Conservation (phyloP, 176 grass and related monocot genomes). For the Zoysia pacifica region DNA sequence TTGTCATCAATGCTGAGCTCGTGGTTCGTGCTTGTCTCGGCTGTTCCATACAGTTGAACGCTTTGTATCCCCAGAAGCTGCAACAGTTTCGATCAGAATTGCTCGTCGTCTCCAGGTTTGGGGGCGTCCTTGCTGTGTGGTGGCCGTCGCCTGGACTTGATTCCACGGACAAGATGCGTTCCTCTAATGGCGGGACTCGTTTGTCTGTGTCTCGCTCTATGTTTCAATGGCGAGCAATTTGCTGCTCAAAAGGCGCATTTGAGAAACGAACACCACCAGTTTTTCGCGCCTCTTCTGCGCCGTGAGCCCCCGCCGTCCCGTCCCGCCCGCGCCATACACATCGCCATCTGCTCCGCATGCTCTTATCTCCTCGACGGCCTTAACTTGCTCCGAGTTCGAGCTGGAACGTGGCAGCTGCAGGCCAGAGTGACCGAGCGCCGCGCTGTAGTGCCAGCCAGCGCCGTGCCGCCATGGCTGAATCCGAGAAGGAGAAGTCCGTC, state of each 20-base stretch:
- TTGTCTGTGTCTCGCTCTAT: not conserved
- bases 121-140: not conserved
- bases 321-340: conserved; percentile 47
- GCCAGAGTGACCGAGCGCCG: not conserved
- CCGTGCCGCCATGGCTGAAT: conserved; percentile 45
- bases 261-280: conserved; percentile 18
- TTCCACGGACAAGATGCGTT: not conserved
- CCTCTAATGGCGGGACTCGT: not conserved
- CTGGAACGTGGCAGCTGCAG: not conserved
- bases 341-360: conserved; percentile 13
- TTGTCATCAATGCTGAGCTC: too few relatives aligned
- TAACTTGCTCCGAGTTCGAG: not conserved
- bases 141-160: not conserved
- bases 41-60: not conserved
- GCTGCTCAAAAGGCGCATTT: not conserved
- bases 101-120: not conserved
- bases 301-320: conserved; percentile 22
- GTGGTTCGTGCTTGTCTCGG: not conserved
- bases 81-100: not conserved
- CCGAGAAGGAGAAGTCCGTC: conserved; percentile 35
- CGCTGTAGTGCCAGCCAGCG: not conserved
- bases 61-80: too few relatives aligned
- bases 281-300: conserved; percentile 12
- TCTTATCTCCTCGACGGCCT: conserved; percentile 17
- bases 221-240: not conserved